Base-by-base conservation (phyloP, 805 yeast genomes). In the Candida dajiaensis region DNA sequence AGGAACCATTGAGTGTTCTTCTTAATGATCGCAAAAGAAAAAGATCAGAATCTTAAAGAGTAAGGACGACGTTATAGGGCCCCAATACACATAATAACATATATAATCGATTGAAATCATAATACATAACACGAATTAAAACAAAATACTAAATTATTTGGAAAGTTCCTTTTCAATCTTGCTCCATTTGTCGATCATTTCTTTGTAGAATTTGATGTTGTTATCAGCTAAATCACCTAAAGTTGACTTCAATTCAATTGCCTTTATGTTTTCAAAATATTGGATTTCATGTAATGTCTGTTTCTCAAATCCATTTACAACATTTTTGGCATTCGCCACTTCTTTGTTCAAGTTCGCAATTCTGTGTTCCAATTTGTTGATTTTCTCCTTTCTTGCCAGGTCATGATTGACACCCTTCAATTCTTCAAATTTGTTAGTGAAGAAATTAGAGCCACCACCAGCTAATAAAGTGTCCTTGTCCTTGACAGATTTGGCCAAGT, bases 181-280 rank as follows among this genome's bases (percentile, higher is more conserved):
- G 28, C 77, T 74, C 95, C 96, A 89, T 49, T 81, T 81, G 20
- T 77, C 77, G 44, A 85, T 76, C 61, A 88, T 70, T 22, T 76
- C 76, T 49, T 77, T 73, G 65, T 85, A 92, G 59, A 86, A 89
- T 23, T 76, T 73, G 46, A 87, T 80, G 64, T 92, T 85, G 50
- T 79, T 80, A 53, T 85, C 85, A 42, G 95, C 85, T 48, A 92
- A 70, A n/a, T 76, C 75, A 9, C 79, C 69, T 67, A 92, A 73
- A 2, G 95, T 77, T 26, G 74, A 72, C 58, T 83, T 82, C 62
- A 90, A 72, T 65, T 92, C 97, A 33, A 74, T 71, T 26, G 87
- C 78, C 65, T 89, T 89, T 51, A 88, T 85, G 21, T 72, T 74
- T 56, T 92, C 96, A 72, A 95, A 92, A 51, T 82, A 69, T 25